These are phyloP conservation scores for Parsonsia alboflavescens DNA, from an alignment of 257 asterid species.

Conservation along the genomic window DNA sequence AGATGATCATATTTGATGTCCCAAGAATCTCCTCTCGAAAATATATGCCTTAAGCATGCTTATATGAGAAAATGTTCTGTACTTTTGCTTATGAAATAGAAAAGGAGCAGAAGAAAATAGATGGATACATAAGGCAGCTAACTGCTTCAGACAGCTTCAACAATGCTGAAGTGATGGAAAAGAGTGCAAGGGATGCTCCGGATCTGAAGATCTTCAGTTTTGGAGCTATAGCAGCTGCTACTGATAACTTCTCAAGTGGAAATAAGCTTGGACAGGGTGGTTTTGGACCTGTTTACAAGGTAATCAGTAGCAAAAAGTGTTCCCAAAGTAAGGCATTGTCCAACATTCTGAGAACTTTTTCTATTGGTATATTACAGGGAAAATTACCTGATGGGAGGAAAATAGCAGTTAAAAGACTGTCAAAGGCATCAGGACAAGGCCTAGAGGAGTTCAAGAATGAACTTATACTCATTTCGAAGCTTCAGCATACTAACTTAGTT, in stretches of 20 bases:
- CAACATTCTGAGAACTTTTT: background rate
- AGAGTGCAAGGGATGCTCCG: constrained; percentile 9
- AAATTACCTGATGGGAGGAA: constrained; percentile 41
- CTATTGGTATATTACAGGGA: constrained; percentile 35
- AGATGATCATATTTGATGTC: background rate
- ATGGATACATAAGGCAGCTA: constrained; percentile 18
- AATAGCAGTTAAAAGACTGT: constrained; percentile 59
- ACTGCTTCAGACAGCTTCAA: constrained; percentile 10
- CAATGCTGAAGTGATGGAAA: too few relatives aligned
- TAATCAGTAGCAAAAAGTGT: background rate
- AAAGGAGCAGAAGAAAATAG: constrained; percentile 28
- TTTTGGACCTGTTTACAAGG: too few relatives aligned
- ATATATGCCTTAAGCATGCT: background rate
- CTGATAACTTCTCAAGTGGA: constrained; percentile 36
- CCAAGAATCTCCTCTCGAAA: background rate
- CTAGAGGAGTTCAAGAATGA: constrained; percentile 42
- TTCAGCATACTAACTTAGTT: constrained; percentile 68
- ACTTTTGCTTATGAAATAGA: background rate
- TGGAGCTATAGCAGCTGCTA: constrained; percentile 41
- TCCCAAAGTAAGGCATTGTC: background rate
- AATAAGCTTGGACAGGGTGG: too few relatives aligned
- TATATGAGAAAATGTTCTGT: background rate
- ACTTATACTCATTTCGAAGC: constrained; percentile 30
- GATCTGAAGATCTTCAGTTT: constrained; percentile 43
- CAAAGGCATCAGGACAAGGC: constrained; percentile 54